phyloP scores from a whole-genome alignment of 305 asterid species.

The Solanum hybrid region DNA sequence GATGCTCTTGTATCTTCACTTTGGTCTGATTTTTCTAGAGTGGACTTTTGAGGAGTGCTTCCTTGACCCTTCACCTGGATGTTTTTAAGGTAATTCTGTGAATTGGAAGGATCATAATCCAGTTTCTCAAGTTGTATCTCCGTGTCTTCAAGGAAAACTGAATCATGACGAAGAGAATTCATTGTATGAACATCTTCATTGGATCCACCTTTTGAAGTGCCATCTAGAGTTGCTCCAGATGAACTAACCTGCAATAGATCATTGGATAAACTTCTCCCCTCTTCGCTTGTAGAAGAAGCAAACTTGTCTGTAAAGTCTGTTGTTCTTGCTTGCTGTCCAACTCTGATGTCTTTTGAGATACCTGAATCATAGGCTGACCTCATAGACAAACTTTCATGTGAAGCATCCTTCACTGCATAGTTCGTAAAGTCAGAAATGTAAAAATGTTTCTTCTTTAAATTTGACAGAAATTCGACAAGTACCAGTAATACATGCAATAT shows the following conservation, averaged over 20 bases:
- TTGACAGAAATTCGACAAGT: background rate
- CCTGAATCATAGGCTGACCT: background rate
- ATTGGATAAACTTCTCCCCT: background rate
- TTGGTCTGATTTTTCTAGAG: background rate
- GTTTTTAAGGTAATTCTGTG: background rate
- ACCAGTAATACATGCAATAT: background rate
- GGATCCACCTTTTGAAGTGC: background rate
- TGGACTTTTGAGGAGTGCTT: slow-evolving; percentile 6
- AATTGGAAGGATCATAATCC: background rate
- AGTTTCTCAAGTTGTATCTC: background rate
- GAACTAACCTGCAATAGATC: background rate
- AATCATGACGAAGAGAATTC: background rate
- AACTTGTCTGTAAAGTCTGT: background rate
- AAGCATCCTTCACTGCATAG: background rate
- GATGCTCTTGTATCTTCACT: background rate
- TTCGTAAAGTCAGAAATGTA: background rate
- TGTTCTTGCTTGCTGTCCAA: background rate
- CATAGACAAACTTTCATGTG: background rate
- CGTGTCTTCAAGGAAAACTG: background rate
- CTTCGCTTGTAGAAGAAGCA: background rate
- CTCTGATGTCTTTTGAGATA: background rate
- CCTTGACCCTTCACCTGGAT: background rate
- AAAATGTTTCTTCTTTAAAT: background rate
- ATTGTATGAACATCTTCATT: background rate
- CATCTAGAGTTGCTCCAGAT: background rate